These are phyloP conservation scores for Caryopteris hybrid DNA, from an alignment of 305 asterid genomes.

Conservation along the genomic window DNA sequence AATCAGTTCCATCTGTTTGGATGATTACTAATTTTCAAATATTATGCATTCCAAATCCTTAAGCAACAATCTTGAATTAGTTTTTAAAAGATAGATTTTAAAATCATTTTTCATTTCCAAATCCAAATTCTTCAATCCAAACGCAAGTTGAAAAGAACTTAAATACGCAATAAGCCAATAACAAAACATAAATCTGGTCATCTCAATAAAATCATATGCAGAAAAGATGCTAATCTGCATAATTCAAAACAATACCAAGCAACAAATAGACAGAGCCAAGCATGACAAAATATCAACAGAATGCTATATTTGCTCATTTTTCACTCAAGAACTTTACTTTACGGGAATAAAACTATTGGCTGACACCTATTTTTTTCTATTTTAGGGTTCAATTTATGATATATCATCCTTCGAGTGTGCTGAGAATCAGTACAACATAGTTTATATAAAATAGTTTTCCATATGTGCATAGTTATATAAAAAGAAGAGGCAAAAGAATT, in stretches of 20 bases:
- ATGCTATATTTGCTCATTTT: not conserved
- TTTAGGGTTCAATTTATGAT: not conserved
- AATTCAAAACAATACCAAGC: not conserved
- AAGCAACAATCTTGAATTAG: not conserved
- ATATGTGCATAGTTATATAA: not conserved
- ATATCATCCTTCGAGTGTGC: not conserved
- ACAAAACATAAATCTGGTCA: slow-evolving; percentile 2
- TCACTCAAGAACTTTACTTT: not conserved
- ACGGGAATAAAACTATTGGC: not conserved
- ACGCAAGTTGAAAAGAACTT: not conserved
- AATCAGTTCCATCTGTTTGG: not conserved
- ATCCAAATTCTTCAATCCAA: not conserved
- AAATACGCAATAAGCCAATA: not conserved
- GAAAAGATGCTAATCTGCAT: not conserved
- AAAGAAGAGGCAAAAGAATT: not conserved
- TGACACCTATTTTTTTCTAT: not conserved
- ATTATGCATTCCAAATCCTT: not conserved
- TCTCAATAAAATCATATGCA: not conserved
- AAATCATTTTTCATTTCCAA: not conserved
- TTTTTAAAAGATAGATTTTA: not conserved
- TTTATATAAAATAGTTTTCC: not conserved
- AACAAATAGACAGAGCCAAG: not conserved
- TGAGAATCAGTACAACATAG: not conserved
- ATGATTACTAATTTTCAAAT: not conserved
- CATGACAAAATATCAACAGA: not conserved